Evolutionary conservation across 768 basidiomycete genomes (phyloP).

Genomic region (Clathrus columnatus): DNA sequence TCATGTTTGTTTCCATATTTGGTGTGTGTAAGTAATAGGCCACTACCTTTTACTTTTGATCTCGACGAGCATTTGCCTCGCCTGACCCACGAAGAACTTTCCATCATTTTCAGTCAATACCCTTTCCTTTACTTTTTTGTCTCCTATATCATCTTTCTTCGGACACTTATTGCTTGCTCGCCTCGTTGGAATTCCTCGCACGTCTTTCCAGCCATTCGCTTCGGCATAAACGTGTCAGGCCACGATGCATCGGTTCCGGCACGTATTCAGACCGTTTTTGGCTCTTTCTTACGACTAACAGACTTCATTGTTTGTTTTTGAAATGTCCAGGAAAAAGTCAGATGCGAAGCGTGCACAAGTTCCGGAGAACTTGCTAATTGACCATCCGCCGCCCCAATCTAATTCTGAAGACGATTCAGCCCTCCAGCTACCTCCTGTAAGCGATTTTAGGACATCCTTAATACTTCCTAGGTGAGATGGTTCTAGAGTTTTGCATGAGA

Average conservation of each 20-base stretch:
- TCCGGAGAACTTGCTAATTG: conserved; percentile 17
- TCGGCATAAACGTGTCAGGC: conserved; percentile 17
- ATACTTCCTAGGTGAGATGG: conserved; percentile 73
- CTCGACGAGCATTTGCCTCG: conserved; percentile 6
- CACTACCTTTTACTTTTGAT: background rate
- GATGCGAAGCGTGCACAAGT: conserved; percentile 49
- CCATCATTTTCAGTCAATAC: background rate
- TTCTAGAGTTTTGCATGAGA: conserved; percentile 6
- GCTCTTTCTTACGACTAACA: conserved; percentile 5
- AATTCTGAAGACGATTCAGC: conserved; percentile 29
- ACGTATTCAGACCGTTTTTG: conserved; percentile 28
- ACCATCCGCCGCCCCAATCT: conserved; percentile 10
- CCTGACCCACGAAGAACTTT: conserved; percentile 4
- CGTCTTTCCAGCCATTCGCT: conserved; percentile 2
- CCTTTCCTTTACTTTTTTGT: background rate
- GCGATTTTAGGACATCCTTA: conserved; percentile 79
- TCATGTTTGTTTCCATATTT: conserved; percentile 7
- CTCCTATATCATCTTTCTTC: background rate
- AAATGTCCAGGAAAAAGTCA: conserved; percentile 59
- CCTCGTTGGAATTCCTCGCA: conserved; percentile 10
- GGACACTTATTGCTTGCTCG: background rate
- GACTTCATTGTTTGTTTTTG: conserved; percentile 11
- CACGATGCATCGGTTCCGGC: conserved; percentile 79
- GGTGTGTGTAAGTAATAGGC: conserved; percentile 1
- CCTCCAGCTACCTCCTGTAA: conserved; percentile 54